phyloP scores from a whole-genome alignment of 352 stramenopile species.

The Globisporangium nodosum region DNA sequence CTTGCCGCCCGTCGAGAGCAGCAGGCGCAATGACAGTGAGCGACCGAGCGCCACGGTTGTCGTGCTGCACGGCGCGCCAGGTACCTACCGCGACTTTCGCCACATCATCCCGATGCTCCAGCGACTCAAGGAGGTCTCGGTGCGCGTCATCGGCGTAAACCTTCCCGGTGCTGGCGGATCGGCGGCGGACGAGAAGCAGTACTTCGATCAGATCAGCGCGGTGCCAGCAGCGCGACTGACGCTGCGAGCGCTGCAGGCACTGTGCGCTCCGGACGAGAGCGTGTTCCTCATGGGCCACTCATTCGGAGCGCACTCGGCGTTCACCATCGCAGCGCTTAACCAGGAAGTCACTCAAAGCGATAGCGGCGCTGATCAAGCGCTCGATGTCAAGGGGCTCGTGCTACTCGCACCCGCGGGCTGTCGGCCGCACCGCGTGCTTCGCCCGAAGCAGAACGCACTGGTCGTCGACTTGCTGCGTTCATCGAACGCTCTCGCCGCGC shows the following conservation, averaged over 20 bases:
- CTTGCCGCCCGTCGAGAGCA: background rate
- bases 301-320: conserved; percentile 41
- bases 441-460: conserved; percentile 23
- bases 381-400: conserved; percentile 28
- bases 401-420: conserved; percentile 37
- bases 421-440: conserved; percentile 34
- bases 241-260: conserved; percentile 20
- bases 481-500: conserved; percentile 15
- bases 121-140: conserved; percentile 1
- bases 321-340: conserved; percentile 42
- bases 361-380: background rate
- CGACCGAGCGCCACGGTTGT: conserved; percentile 22
- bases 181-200: conserved; percentile 18
- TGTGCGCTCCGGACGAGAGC: conserved; percentile 21
- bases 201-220: conserved; percentile 27
- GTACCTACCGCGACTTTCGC: conserved; percentile 34
- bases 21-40: background rate
- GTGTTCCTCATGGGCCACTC: conserved; percentile 49
- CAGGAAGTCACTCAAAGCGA: background rate
- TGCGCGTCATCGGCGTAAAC: conserved; percentile 29
- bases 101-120: conserved; percentile 28
- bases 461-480: conserved; percentile 23
- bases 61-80: conserved; percentile 35
- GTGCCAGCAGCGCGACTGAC: conserved; percentile 23
- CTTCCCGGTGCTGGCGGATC: conserved; percentile 33